Percentiles rank a stretch among this genome's conserved stretches.
These are phyloP conservation scores for Psilocybe azurescens DNA, from an alignment of 768 basidiomycete genomes.

Conservation along the genomic window DNA sequence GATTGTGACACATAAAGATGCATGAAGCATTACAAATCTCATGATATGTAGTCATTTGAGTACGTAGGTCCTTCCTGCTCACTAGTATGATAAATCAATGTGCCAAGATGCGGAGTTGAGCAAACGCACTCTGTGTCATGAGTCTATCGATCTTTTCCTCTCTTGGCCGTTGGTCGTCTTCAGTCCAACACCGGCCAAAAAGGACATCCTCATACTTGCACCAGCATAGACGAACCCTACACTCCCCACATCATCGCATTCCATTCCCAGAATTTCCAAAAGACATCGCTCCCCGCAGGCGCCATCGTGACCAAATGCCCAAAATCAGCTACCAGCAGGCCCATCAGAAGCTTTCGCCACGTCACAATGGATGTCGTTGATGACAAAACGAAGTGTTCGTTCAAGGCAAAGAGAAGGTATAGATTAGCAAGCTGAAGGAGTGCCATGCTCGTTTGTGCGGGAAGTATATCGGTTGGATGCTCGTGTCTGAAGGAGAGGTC, in stretches of 20 bases:
- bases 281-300: constrained; percentile 46
- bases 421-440: constrained; percentile 55
- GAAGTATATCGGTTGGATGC: constrained; percentile 16
- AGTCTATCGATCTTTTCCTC: neutral
- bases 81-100: too few species aligned
- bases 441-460: constrained; percentile 39
- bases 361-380: constrained; percentile 44
- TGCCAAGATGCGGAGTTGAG: neutral
- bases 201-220: constrained; percentile 47
- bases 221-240: constrained; percentile 57
- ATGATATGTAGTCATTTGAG: too few species aligned
- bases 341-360: constrained; percentile 48
- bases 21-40: too few species aligned
- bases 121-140: neutral
- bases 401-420: constrained; percentile 55
- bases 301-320: constrained; percentile 52
- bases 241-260: constrained; percentile 59
- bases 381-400: constrained; percentile 54
- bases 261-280: constrained; percentile 51
- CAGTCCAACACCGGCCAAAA: constrained; percentile 27
- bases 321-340: constrained; percentile 53
- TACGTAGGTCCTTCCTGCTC: too few species aligned
- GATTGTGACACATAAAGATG: too few species aligned
- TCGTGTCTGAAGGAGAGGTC: constrained; percentile 32
- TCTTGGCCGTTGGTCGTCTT: neutral